Evolutionary conservation across 305 asterid species (phyloP).

Genomic region (Fraxinus latifolia): DNA sequence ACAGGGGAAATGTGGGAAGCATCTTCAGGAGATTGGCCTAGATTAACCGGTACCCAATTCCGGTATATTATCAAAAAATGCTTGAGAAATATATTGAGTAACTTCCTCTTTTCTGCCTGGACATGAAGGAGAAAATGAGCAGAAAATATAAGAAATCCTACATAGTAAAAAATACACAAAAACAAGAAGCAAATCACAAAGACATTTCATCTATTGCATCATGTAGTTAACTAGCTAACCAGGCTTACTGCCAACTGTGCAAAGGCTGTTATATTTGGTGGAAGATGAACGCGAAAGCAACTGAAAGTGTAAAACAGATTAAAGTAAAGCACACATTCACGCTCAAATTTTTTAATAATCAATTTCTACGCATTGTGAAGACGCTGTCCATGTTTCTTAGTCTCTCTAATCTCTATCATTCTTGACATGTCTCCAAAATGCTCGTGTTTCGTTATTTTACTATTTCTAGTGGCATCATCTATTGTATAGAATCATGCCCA

Average conservation of each 20-base stretch:
- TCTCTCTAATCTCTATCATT: neutral
- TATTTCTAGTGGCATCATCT: neutral
- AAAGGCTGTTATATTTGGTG: neutral
- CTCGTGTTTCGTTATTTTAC: neutral
- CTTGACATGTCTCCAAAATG: neutral
- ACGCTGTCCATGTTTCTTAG: neutral
- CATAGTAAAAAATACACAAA: conserved; percentile 10
- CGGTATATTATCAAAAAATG: conserved; percentile 65
- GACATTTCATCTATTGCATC: conserved; percentile 18
- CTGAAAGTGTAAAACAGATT: neutral
- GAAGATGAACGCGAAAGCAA: conserved; percentile 16
- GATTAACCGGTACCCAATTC: conserved; percentile 74
- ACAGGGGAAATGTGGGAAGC: conserved; percentile 28
- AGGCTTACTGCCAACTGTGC: conserved; percentile 1
- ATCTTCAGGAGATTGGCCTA: conserved; percentile 50
- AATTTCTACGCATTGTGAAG: neutral
- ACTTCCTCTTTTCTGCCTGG: conserved; percentile 80
- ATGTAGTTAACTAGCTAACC: conserved; percentile 21
- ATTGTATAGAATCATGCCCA: neutral
- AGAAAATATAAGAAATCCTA: conserved; percentile 15
- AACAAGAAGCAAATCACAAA: conserved; percentile 8
- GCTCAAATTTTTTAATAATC: neutral
- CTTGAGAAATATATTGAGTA: conserved; percentile 67
- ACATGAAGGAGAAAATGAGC: conserved; percentile 25
- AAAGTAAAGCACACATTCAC: neutral